Conservation (phyloP, 2,329 filamentous ascomycete genomes). For the Aureobasidium melanogenum region DNA sequence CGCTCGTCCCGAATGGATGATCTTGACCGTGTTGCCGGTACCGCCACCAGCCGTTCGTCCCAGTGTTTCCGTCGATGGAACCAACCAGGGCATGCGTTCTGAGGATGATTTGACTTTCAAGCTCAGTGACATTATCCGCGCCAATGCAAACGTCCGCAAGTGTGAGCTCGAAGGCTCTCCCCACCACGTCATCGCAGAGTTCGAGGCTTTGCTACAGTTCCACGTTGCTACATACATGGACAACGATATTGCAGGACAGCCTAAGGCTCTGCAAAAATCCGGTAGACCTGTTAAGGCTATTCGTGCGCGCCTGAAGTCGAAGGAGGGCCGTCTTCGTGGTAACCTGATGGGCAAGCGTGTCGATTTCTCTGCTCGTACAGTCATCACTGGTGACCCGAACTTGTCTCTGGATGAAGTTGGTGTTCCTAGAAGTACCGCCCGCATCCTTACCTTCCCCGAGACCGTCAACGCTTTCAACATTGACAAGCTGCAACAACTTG, state of each 20-base stretch:
- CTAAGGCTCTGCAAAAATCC: constrained; percentile 91
- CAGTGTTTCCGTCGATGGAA: constrained; percentile 94
- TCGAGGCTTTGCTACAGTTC: constrained; percentile 86
- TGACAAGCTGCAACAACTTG: constrained; percentile 76
- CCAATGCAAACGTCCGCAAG: constrained; percentile 88
- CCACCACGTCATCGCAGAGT: constrained; percentile 82
- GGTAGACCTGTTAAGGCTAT: constrained; percentile 95
- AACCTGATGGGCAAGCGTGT: constrained; percentile 99
- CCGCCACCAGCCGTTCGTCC: constrained; percentile 92
- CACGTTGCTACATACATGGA: constrained; percentile 99
- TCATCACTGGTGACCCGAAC: constrained; percentile 98
- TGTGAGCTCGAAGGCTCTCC: constrained; percentile 88
- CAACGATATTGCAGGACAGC: constrained; percentile 94
- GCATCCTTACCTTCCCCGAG: constrained; percentile 90
- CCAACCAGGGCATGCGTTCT: constrained; percentile 81
- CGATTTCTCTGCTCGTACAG: constrained; percentile 97
- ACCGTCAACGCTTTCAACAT: constrained; percentile 98
- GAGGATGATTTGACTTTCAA: constrained; percentile 99
- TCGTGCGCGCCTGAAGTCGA: constrained; percentile 93
- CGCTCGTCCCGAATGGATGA: constrained; percentile 96
- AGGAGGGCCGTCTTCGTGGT: constrained; percentile 93
- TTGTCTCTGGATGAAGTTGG: constrained; percentile 94
- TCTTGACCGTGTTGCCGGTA: constrained; percentile 88
- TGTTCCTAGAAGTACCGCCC: constrained; percentile 86
- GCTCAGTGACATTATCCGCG: constrained; percentile 93